A percentile compares a stretch with the other conserved stretches of the same genome.
Evolutionary conservation across 108 stramenopile species (phyloP).

Genomic region (Craspedostauros australis): DNA sequence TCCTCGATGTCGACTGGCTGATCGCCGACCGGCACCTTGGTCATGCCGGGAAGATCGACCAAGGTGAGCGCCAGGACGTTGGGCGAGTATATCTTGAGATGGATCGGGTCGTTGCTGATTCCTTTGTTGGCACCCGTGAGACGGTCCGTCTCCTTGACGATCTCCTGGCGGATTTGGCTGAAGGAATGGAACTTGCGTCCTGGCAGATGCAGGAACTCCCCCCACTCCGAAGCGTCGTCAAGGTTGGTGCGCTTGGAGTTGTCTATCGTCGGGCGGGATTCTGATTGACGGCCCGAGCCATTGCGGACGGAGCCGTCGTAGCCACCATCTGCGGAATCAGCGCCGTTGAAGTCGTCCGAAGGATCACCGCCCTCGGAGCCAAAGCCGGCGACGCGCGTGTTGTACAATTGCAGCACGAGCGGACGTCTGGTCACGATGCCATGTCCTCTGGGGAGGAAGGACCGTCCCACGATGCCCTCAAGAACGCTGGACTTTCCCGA

Average conservation of each 20-base stretch:
- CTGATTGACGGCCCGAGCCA: background rate
- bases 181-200: conserved; percentile 85
- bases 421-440: conserved; percentile 98
- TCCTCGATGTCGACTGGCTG: conserved; percentile 96
- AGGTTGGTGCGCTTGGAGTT: conserved; percentile 8
- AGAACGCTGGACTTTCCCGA: conserved; percentile 95
- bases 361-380: no score
- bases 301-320: conserved; percentile 3
- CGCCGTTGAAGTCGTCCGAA: conserved; percentile 12
- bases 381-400: conserved; percentile 43
- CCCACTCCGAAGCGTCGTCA: conserved; percentile 65
- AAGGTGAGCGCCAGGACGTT: conserved; percentile 94
- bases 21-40: conserved; percentile 94
- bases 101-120: conserved; percentile 84
- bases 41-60: conserved; percentile 96
- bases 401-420: conserved; percentile 85
- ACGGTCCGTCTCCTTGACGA: conserved; percentile 89
- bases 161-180: conserved; percentile 87
- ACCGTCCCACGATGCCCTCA: conserved; percentile 89
- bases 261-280: background rate
- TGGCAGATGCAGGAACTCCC: conserved; percentile 94
- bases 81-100: conserved; percentile 92
- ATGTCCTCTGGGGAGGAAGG: conserved; percentile 94
- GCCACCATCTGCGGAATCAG: conserved; percentile 7
- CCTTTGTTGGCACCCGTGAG: conserved; percentile 94